These are phyloP conservation scores for Penicillium concentricum DNA, from an alignment of 2,329 filamentous ascomycete species.

Conservation along the genomic window DNA sequence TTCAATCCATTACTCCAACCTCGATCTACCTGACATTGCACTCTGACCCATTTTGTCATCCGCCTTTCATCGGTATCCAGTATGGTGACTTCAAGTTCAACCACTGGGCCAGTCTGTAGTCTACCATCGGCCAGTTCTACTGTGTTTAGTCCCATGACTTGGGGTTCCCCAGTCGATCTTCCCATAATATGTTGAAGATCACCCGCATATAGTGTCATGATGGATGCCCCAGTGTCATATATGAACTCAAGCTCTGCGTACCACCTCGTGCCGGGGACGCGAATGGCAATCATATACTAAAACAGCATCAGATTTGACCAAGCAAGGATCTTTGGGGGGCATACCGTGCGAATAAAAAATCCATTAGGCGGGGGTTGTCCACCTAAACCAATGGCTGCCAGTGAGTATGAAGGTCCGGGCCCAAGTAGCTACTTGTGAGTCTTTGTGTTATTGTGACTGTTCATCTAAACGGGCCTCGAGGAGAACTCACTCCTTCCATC, in stretches of 20 bases:
- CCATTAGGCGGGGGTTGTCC: neutral
- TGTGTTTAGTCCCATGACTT: neutral
- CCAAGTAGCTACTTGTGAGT: neutral
- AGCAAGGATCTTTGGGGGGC: neutral
- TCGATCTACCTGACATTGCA: neutral
- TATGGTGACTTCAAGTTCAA: neutral
- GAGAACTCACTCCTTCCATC: constrained; percentile 2
- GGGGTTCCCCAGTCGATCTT: neutral
- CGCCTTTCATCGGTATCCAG: neutral
- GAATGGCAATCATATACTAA: neutral
- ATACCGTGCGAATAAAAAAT: neutral
- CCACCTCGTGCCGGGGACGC: neutral
- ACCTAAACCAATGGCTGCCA: neutral
- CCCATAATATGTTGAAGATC: neutral
- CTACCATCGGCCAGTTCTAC: neutral
- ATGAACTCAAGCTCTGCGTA: neutral
- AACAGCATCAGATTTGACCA: neutral
- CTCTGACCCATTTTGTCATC: neutral
- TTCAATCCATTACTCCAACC: neutral
- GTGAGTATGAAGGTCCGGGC: neutral
- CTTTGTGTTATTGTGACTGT: neutral
- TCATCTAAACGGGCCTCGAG: neutral
- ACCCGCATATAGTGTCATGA: neutral
- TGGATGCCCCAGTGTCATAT: neutral
- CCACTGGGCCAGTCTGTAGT: neutral